phyloP scores from a whole-genome alignment of 495 filamentous ascomycete genomes.

The Thermochaetoides thermophila region DNA sequence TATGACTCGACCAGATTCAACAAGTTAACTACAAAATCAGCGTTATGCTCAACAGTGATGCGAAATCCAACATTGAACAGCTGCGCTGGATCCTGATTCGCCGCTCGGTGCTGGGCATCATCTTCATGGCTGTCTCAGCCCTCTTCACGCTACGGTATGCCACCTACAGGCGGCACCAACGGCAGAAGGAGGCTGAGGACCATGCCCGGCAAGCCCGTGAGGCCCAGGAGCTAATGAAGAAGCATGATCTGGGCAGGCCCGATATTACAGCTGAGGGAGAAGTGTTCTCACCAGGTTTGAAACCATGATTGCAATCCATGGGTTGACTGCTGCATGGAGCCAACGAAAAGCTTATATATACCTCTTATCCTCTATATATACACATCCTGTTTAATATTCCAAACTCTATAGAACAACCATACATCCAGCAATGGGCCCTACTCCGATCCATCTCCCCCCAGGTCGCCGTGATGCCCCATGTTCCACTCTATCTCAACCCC shows the following conservation, averaged over 20 bases:
- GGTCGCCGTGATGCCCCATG: background rate
- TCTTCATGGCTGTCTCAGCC: slow-evolving; percentile 36
- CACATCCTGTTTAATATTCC: background rate
- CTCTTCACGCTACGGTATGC: slow-evolving; percentile 35
- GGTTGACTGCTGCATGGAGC: too few species aligned
- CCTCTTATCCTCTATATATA: background rate
- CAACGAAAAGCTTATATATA: too few species aligned
- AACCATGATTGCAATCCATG: too few species aligned
- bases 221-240: background rate
- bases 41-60: slow-evolving; percentile 68
- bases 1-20: slow-evolving; percentile 45
- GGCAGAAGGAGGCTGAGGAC: slow-evolving; percentile 24
- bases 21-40: slow-evolving; percentile 91
- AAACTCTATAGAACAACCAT: too few species aligned
- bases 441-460: background rate
- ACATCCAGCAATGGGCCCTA: background rate
- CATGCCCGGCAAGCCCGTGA: slow-evolving; percentile 11
- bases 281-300: too few species aligned
- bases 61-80: slow-evolving; percentile 80
- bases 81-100: slow-evolving; percentile 82
- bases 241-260: too few species aligned
- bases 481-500: slow-evolving; percentile 14
- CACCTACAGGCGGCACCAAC: slow-evolving; percentile 29
- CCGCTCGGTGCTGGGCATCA: slow-evolving; percentile 69
- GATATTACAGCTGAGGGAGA: too few species aligned